These are phyloP conservation scores for Colletotrichum sp. DNA, from an alignment of 2,329 filamentous ascomycete genomes.

Conservation along the genomic window DNA sequence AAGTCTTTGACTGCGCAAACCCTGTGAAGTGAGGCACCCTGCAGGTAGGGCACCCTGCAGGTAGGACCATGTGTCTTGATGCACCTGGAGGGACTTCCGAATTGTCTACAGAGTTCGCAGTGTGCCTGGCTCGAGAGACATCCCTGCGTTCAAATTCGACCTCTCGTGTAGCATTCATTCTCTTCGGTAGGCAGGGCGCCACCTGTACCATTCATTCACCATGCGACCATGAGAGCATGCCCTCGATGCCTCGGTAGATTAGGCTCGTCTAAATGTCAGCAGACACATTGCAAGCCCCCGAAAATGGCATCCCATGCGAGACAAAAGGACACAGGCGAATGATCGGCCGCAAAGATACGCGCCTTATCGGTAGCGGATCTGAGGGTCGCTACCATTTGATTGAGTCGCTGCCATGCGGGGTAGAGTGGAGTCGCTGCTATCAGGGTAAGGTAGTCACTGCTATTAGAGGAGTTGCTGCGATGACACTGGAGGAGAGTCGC, in stretches of 20 bases:
- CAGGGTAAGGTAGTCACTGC: too few relatives aligned
- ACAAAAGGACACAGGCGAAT: background rate
- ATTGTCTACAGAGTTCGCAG: background rate
- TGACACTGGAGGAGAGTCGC: too few relatives aligned
- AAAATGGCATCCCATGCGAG: background rate
- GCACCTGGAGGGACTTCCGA: background rate
- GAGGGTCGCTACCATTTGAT: background rate
- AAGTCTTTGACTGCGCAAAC: background rate
- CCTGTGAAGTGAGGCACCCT: background rate
- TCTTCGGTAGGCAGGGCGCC: background rate
- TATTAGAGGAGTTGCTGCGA: too few relatives aligned
- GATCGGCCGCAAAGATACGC: background rate
- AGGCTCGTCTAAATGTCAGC: background rate
- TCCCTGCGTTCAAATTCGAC: too few relatives aligned
- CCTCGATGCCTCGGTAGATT: background rate
- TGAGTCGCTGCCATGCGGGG: background rate
- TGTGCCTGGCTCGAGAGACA: background rate
- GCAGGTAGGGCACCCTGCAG: background rate
- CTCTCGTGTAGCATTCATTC: background rate
- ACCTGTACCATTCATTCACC: background rate
- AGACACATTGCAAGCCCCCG: background rate
- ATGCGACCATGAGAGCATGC: background rate
- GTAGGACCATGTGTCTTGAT: background rate
- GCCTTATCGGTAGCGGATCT: background rate
- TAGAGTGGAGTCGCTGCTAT: background rate